These are phyloP conservation scores for Rhododendron vialii DNA, from an alignment of 148 eudicot species.

Conservation along the genomic window DNA sequence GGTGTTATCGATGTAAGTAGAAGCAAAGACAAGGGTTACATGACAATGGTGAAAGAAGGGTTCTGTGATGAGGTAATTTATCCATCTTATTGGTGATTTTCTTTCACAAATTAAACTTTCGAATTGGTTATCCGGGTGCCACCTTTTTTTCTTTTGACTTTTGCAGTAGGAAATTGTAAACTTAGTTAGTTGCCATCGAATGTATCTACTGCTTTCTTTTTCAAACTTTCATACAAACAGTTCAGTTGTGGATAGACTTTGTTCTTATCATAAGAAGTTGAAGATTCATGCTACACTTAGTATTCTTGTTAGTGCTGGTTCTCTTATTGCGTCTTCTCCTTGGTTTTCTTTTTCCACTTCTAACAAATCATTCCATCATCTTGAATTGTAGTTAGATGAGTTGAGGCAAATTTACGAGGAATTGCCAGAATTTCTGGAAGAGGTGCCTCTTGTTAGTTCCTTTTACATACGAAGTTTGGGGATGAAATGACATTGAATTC, in stretches of 20 bases:
- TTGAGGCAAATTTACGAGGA: slow-evolving; percentile 95
- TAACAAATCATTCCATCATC: slow-evolving; percentile 12
- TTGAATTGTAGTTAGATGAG: slow-evolving; percentile 71
- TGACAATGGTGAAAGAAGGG: slow-evolving; percentile 79
- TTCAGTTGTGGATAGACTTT: not conserved
- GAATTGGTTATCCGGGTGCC: not conserved
- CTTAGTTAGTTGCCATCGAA: not conserved
- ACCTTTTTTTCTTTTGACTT: not conserved
- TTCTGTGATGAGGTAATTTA: slow-evolving; percentile 91
- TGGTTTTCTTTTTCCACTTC: not conserved
- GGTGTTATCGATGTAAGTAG: slow-evolving; percentile 83
- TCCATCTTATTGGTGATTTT: slow-evolving; percentile 1
- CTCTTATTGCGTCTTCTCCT: not conserved
- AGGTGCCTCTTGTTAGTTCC: slow-evolving; percentile 38
- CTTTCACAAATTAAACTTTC: not conserved
- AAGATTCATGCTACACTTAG: not conserved
- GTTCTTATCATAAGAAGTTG: not conserved
- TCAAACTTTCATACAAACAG: not conserved
- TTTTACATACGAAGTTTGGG: slow-evolving; percentile 5
- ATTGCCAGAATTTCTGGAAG: slow-evolving; percentile 87
- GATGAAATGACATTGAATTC: not conserved
- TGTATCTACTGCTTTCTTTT: not conserved
- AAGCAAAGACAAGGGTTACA: slow-evolving; percentile 85
- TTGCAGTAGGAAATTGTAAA: not conserved
- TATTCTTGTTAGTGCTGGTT: not conserved